These are phyloP conservation scores for Oryza meyeriana DNA, from an alignment of 176 grass and related monocot genomes.

Conservation along the genomic window DNA sequence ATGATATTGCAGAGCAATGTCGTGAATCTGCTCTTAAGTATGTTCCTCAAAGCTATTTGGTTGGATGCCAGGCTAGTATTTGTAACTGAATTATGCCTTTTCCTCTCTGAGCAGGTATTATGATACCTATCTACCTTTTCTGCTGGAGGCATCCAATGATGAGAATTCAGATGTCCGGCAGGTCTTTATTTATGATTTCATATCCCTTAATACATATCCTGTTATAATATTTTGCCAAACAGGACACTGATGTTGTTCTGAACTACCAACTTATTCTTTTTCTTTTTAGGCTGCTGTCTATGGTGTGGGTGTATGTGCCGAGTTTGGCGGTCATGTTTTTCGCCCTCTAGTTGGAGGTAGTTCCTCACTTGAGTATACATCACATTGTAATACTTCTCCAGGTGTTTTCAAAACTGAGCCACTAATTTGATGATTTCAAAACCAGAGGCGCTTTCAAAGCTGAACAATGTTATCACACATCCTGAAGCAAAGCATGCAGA, in stretches of 20 bases:
- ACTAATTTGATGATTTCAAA: constrained; percentile 1
- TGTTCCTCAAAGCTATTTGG: constrained; percentile 1
- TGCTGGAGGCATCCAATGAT: constrained; percentile 94
- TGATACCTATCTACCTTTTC: constrained; percentile 94
- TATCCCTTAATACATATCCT: background rate
- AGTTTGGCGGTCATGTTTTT: constrained; percentile 83
- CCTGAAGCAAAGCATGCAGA: constrained; percentile 68
- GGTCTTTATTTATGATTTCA: constrained; percentile 44
- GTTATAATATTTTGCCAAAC: background rate
- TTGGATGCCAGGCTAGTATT: background rate
- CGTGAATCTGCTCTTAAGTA: constrained; percentile 81
- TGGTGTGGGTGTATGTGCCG: constrained; percentile 95
- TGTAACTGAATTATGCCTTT: constrained; percentile 28
- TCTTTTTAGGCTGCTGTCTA: constrained; percentile 86
- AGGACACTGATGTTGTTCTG: background rate
- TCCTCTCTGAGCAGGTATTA: constrained; percentile 59
- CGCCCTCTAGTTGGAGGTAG: constrained; percentile 92
- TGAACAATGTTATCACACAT: constrained; percentile 88
- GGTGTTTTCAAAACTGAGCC: background rate
- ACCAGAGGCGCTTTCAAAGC: constrained; percentile 87
- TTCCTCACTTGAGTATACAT: background rate
- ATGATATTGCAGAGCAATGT: constrained; percentile 96
- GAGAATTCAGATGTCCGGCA: constrained; percentile 90
- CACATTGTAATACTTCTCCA: background rate
- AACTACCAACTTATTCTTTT: background rate